These are phyloP conservation scores for Leishmania aethiopica DNA, from an alignment of 208 protist genomes.

Conservation along the genomic window DNA sequence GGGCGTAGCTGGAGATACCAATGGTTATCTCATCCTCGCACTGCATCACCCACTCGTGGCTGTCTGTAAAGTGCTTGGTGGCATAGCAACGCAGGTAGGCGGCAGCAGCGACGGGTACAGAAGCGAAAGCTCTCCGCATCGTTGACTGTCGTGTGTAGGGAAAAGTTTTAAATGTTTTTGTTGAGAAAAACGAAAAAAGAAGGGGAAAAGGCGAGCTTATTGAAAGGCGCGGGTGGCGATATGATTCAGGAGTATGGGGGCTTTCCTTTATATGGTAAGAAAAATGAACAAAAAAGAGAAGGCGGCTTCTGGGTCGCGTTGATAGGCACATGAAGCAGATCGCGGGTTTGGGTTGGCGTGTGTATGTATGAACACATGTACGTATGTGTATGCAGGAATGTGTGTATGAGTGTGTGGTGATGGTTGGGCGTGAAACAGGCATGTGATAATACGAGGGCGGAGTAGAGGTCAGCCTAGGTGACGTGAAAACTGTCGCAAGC, in stretches of 20 bases:
- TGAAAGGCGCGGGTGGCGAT: background rate
- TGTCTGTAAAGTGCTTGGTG: conserved; percentile 88
- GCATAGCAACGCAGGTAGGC: conserved; percentile 56
- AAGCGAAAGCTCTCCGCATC: conserved; percentile 60
- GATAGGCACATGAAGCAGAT: background rate
- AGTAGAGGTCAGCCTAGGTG: background rate
- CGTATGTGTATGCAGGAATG: background rate
- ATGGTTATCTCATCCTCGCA: conserved; percentile 68
- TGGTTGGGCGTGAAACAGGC: background rate
- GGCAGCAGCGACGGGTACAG: conserved; percentile 31
- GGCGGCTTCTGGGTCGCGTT: background rate
- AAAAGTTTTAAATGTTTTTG: background rate
- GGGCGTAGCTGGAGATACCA: conserved; percentile 88
- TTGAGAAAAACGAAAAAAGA: background rate
- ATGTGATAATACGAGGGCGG: background rate
- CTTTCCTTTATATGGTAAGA: background rate
- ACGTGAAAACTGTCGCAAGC: background rate
- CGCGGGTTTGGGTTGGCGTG: background rate
- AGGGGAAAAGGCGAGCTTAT: background rate
- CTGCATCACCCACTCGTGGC: conserved; percentile 90
- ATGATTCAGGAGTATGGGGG: background rate
- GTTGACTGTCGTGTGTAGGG: conserved; percentile 1
- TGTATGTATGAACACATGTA: background rate
- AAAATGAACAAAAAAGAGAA: background rate
- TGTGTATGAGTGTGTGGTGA: background rate